Base-by-base conservation (phyloP, 768 basidiomycete genomes). In the Pilatotrama ljubarskyi region DNA sequence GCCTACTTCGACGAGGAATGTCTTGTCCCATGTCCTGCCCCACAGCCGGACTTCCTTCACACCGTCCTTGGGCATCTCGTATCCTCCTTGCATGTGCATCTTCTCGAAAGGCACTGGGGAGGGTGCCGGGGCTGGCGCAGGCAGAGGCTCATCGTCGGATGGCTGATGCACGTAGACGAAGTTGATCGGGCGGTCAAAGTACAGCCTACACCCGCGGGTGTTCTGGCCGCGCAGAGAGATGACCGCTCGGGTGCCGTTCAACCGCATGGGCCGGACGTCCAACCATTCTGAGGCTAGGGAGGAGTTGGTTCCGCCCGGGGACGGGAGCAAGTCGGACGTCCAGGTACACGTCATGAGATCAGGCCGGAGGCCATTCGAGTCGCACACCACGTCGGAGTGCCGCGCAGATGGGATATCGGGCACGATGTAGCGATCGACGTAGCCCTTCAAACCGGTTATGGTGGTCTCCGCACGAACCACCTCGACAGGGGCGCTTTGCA, bases 181-280 rank as follows among this genome's bases (percentile, higher is more conserved):
- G 41, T 69, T 73, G 43, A 87, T 74, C 6, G 78, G 75, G 41
- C 74, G 74, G 58, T 81, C 82, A 62, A 91, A 85, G 52, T 83
- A 77, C 22, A 92, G 63, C 50, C 81, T 70, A 68, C 91, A 91
- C 17, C 77, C 77, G 22, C 88, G 82, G 11, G 88, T 87, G 68
- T 89, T 86, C 42, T 69, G 72, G 11, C 86, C 88, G 46, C 73
- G 70, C 11, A 91, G 69, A 2, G 66, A 68, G 58, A 90, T 75
- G 25, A 72, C 72, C n/a, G 83, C 85, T 1, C 77, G 74, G 22
- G 77, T 73, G 0, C 69, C 51, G n/a, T 77, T 77, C 2, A 76
- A 74, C 13, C 83, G 77, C 41, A 67, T 69, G 7, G 78, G 66
- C 8, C 72, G 73, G 18, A 78, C 74, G 20, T 74, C 70, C 41